These are phyloP conservation scores for Dichomitus squalens DNA, from an alignment of 1,284 basidiomycete species.

Conservation along the genomic window DNA sequence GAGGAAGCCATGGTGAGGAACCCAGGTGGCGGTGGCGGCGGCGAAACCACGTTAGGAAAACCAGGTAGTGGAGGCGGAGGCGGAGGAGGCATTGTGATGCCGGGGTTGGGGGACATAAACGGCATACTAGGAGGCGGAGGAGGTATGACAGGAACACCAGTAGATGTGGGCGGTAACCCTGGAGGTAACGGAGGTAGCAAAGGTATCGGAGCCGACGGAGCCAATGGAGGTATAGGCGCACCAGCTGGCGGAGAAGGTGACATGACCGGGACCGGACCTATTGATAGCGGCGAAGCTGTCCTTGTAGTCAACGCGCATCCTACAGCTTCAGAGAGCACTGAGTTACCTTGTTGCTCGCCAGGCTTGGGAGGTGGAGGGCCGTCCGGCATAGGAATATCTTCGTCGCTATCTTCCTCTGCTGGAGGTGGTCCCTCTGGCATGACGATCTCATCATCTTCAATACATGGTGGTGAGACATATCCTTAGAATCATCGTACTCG, in stretches of 20 bases:
- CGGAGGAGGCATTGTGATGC: not conserved
- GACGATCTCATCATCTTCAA: slow-evolving; percentile 57
- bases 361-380: slow-evolving; percentile 64
- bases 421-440: slow-evolving; percentile 82
- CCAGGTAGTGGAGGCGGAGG: slow-evolving; percentile 32
- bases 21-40: slow-evolving; percentile 19
- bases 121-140: slow-evolving; percentile 18
- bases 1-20: slow-evolving; percentile 11
- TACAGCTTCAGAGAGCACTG: not conserved
- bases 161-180: not conserved
- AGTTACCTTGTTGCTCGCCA: slow-evolving; percentile 20
- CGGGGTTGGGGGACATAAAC: slow-evolving; percentile 12
- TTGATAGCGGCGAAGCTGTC: slow-evolving; percentile 29
- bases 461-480: not conserved
- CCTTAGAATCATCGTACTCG: not conserved
- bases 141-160: slow-evolving; percentile 17
- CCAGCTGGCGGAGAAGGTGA: slow-evolving; percentile 10
- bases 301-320: not conserved
- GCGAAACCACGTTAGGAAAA: slow-evolving; percentile 10
- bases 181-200: slow-evolving; percentile 3
- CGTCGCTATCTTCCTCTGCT: slow-evolving; percentile 54
- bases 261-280: slow-evolving; percentile 32
- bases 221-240: no score
- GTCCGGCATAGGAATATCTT: slow-evolving; percentile 87
- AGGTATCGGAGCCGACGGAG: no score